Evolutionary conservation across 2,329 filamentous ascomycete species (phyloP).

Genomic region (Diplocarpon rosae): DNA sequence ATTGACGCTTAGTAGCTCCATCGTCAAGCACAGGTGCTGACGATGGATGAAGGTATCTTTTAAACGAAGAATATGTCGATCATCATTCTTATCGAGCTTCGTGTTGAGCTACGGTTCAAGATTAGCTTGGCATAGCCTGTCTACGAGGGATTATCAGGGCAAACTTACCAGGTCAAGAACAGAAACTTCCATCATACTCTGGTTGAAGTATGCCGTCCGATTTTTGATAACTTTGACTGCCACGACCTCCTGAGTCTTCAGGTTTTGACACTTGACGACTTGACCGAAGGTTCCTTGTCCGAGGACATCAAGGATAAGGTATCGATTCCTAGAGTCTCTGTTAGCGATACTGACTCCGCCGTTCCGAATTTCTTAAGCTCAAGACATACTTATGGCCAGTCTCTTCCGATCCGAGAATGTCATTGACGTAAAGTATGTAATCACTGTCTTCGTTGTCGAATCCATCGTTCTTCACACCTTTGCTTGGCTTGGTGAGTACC

Average conservation of each 20-base stretch:
- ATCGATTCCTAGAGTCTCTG: constrained; percentile 58
- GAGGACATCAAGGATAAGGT: constrained; percentile 91
- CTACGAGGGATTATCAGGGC: not conserved
- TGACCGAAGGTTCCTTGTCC: constrained; percentile 97
- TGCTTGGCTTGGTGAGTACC: constrained; percentile 96
- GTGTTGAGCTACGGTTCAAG: constrained; percentile 63
- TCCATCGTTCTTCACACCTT: constrained; percentile 95
- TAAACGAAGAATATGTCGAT: constrained; percentile 85
- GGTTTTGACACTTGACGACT: constrained; percentile 96
- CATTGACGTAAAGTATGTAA: constrained; percentile 98
- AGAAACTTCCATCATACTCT: constrained; percentile 99
- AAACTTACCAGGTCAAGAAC: constrained; percentile 75
- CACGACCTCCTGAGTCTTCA: constrained; percentile 97
- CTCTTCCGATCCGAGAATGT: constrained; percentile 94
- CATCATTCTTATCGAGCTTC: constrained; percentile 98
- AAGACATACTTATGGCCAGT: constrained; percentile 79
- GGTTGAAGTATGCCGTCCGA: constrained; percentile 97
- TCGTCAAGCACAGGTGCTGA: constrained; percentile 92
- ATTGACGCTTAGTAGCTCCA: constrained; percentile 93
- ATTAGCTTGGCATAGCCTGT: constrained; percentile 6
- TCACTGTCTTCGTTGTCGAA: constrained; percentile 99
- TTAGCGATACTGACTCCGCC: constrained; percentile 22
- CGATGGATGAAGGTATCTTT: constrained; percentile 98
- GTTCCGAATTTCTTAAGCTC: constrained; percentile 17
- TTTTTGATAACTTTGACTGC: constrained; percentile 99